Percentiles rank a stretch among this genome's conserved stretches.
These are phyloP conservation scores for Aspergillus vadensis DNA, from an alignment of 2,329 filamentous ascomycete genomes.

Conservation along the genomic window DNA sequence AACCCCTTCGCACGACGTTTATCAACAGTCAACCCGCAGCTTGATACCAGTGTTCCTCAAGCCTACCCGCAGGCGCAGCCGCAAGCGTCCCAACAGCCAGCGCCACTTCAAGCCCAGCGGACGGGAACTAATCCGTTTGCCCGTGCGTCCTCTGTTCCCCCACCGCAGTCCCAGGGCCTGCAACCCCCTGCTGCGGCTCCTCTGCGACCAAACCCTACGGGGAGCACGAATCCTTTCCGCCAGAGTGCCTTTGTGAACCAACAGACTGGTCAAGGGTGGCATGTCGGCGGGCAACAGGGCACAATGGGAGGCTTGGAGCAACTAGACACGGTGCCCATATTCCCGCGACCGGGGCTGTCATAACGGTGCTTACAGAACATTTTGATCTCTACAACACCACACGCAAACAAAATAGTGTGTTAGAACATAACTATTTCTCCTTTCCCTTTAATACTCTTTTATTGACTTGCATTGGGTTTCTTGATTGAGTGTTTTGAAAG, in stretches of 20 bases:
- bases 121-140: constrained; percentile 75
- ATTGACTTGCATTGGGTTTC: constrained; percentile 8
- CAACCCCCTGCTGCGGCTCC: constrained; percentile 44
- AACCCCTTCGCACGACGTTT: constrained; percentile 80
- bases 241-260: constrained; percentile 90
- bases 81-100: constrained; percentile 29
- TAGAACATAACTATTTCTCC: neutral
- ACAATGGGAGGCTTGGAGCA: constrained; percentile 77
- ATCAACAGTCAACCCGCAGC: constrained; percentile 37
- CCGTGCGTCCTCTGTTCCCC: constrained; percentile 52
- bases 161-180: constrained; percentile 37
- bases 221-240: constrained; percentile 91
- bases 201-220: constrained; percentile 75
- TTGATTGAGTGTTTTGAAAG: constrained; percentile 11
- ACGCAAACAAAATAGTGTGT: neutral
- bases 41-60: constrained; percentile 24
- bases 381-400: neutral
- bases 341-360: constrained; percentile 71
- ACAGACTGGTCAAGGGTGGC: constrained; percentile 84
- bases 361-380: neutral
- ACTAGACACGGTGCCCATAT: constrained; percentile 77
- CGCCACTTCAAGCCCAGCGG: constrained; percentile 52
- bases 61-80: constrained; percentile 29
- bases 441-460: constrained; percentile 5
- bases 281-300: constrained; percentile 68